Percentiles rank a stretch among this genome's conserved stretches.
Evolutionary conservation across 1,139 yeast genomes (phyloP).

Genomic region (Geotrichum klebahnii): DNA sequence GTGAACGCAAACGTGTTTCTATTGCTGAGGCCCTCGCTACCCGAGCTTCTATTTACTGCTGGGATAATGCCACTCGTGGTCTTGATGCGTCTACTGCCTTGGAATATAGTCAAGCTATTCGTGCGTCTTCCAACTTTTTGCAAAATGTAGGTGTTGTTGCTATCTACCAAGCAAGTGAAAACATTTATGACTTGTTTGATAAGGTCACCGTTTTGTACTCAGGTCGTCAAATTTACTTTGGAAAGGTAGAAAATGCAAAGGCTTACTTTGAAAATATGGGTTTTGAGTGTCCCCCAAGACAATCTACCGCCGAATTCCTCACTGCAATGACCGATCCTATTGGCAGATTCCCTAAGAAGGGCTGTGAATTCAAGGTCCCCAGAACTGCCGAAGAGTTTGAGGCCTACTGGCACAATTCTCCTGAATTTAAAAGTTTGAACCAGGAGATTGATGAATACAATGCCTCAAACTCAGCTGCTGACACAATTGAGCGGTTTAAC

Average conservation of each 20-base stretch:
- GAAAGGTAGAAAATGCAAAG: conserved; percentile 49
- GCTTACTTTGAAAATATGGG: conserved; percentile 57
- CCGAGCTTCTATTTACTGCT: conserved; percentile 54
- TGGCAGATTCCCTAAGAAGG: conserved; percentile 44
- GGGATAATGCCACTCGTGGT: conserved; percentile 72
- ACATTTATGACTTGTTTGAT: conserved; percentile 56
- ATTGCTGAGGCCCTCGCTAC: conserved; percentile 57
- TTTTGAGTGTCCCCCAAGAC: conserved; percentile 53
- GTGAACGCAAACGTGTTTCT: conserved; percentile 58
- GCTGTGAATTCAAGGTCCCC: conserved; percentile 46
- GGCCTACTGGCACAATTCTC: conserved; percentile 50
- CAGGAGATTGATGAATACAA: conserved; percentile 43
- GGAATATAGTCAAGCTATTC: conserved; percentile 57
- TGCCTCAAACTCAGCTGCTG: conserved; percentile 42
- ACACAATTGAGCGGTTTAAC: conserved; percentile 25
- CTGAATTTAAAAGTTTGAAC: conserved; percentile 43
- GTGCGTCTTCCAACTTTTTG: conserved; percentile 53
- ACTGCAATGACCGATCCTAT: conserved; percentile 59
- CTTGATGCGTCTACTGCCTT: conserved; percentile 67
- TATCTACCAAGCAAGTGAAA: conserved; percentile 62
- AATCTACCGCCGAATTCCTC: conserved; percentile 55
- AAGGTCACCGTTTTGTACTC: conserved; percentile 56
- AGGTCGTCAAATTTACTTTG: conserved; percentile 56
- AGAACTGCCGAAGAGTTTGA: conserved; percentile 54
- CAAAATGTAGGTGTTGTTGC: conserved; percentile 52